Evolutionary conservation across 768 basidiomycete species (phyloP).

Genomic region (Tulasnella sp.): DNA sequence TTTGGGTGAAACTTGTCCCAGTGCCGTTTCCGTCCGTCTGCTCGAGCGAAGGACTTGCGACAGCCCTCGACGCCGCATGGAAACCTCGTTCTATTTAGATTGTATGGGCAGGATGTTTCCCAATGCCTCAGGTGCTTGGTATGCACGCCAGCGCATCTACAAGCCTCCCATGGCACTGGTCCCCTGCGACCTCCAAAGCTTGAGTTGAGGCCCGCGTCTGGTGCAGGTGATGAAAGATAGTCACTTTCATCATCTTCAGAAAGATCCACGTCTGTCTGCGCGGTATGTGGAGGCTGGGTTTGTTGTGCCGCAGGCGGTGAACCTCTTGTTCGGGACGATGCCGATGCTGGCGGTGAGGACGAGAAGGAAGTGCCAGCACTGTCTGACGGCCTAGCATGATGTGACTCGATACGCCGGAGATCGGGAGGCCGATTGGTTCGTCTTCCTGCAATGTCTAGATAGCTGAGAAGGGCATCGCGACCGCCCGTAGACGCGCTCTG

Average conservation of each 20-base stretch:
- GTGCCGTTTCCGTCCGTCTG: constrained; percentile 13
- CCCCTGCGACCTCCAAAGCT: background rate
- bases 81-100: constrained; percentile 1
- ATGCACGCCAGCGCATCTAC: background rate
- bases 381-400: background rate
- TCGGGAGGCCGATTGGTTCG: background rate
- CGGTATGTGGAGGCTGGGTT: background rate
- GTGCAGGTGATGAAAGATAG: background rate
- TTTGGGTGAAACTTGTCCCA: constrained; percentile 16
- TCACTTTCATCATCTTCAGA: constrained; percentile 4
- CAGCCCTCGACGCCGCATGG: constrained; percentile 12
- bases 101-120: constrained; percentile 15
- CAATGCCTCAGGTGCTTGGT: constrained; percentile 10
- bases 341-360: constrained; percentile 1
- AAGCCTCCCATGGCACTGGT: constrained; percentile 11
- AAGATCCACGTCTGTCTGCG: background rate
- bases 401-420: background rate
- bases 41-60: constrained; percentile 16
- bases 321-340: background rate
- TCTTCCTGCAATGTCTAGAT: constrained; percentile 6
- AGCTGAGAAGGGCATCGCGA: constrained; percentile 11
- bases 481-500: background rate
- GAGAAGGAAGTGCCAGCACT: background rate
- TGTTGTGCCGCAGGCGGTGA: background rate
- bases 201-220: background rate